phyloP scores from a whole-genome alignment of 2,329 filamentous ascomycete species.

The Arthroderma sp. region DNA sequence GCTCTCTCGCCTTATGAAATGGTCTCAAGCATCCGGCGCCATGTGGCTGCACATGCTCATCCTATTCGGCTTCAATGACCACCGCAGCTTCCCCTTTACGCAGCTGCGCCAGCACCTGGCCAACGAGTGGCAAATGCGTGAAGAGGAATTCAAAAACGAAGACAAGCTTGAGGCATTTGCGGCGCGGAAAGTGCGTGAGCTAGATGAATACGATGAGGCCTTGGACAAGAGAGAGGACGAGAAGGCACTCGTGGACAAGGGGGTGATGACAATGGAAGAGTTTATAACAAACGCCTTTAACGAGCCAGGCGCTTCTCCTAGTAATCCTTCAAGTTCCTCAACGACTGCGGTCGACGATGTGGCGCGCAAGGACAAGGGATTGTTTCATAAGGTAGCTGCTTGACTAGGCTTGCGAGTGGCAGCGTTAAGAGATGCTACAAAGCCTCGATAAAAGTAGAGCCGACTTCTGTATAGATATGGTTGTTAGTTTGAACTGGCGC shows the following conservation, averaged over 20 bases:
- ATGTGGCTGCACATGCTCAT: conserved; percentile 27
- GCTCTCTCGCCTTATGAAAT: conserved; percentile 22
- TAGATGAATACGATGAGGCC: conserved; percentile 19
- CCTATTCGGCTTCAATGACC: conserved; percentile 20
- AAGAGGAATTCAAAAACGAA: conserved; percentile 12
- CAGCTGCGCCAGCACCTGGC: conserved; percentile 15
- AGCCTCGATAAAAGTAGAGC: too few species aligned
- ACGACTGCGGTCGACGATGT: background rate
- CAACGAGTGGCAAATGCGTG: conserved; percentile 13
- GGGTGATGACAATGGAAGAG: conserved; percentile 17
- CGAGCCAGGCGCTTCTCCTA: conserved; percentile 1
- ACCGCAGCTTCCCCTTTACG: conserved; percentile 20
- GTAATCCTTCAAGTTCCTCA: background rate
- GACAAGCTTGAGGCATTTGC: conserved; percentile 15
- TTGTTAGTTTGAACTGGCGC: too few species aligned
- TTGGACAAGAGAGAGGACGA: conserved; percentile 19
- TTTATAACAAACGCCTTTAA: conserved; percentile 12
- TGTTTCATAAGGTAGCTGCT: background rate
- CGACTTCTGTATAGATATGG: too few species aligned
- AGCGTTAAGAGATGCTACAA: too few species aligned
- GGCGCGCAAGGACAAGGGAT: conserved; percentile 1
- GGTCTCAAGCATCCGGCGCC: conserved; percentile 21
- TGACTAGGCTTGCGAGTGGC: background rate
- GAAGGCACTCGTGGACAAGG: conserved; percentile 18
- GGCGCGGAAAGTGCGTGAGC: conserved; percentile 16